Evolutionary conservation across 495 filamentous ascomycete genomes (phyloP).

Genomic region (Monascus purpureus): DNA sequence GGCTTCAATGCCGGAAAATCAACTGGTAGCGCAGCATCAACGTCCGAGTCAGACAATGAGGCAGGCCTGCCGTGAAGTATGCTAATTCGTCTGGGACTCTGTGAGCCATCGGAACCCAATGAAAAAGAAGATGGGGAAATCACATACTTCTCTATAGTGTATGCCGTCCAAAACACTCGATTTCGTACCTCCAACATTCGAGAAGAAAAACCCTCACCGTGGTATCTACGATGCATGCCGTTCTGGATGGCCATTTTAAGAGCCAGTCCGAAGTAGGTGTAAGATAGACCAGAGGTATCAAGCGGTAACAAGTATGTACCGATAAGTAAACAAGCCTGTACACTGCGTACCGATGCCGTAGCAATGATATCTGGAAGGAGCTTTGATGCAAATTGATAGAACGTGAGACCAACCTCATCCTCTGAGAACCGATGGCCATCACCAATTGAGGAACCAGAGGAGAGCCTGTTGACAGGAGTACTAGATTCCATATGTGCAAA

Average conservation of each 20-base stretch:
- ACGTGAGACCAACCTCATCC: constrained; percentile 37
- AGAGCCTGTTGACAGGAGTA: constrained; percentile 25
- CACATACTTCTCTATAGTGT: constrained; percentile 34
- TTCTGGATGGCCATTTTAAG: constrained; percentile 39
- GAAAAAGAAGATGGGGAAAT: neutral
- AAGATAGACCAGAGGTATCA: constrained; percentile 36
- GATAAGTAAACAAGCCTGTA: constrained; percentile 36
- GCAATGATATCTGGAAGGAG: constrained; percentile 40
- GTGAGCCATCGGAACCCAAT: constrained; percentile 4
- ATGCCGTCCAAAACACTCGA: constrained; percentile 38
- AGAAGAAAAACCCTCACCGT: constrained; percentile 27
- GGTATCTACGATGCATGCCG: constrained; percentile 39
- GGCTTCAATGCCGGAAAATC: constrained; percentile 28
- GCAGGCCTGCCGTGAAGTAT: constrained; percentile 35
- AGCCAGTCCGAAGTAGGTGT: constrained; percentile 36
- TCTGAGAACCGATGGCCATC: constrained; percentile 35
- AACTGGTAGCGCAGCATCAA: constrained; percentile 32
- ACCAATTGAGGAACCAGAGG: constrained; percentile 9
- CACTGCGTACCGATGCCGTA: constrained; percentile 36
- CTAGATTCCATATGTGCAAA: constrained; percentile 38
- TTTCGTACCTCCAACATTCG: constrained; percentile 33
- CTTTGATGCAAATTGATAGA: constrained; percentile 37
- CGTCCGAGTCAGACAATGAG: constrained; percentile 29
- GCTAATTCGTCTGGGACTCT: constrained; percentile 15
- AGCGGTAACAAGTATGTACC: constrained; percentile 36